These are phyloP conservation scores for Bolboschoenoplectus hybrid DNA, from an alignment of 202 grass and related monocot species.

Conservation along the genomic window DNA sequence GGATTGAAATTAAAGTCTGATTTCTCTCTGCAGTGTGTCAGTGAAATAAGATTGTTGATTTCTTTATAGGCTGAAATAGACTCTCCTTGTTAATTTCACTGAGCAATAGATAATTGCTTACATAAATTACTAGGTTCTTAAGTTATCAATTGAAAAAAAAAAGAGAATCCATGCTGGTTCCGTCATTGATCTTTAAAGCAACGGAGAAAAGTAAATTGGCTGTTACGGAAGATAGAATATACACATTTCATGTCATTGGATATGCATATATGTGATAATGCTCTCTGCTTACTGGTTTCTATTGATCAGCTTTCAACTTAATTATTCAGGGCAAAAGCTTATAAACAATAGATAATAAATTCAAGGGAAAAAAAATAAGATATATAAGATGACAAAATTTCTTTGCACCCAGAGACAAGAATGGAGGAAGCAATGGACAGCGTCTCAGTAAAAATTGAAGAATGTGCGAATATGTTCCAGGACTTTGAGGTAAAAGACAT, in stretches of 20 bases:
- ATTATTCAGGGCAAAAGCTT: neutral
- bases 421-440: constrained; percentile 35
- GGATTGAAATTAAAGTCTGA: neutral
- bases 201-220: neutral
- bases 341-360: neutral
- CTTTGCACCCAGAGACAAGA: neutral
- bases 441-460: constrained; percentile 19
- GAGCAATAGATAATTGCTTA: no score
- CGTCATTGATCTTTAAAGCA: neutral
- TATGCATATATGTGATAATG: neutral
- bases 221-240: neutral
- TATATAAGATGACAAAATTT: constrained; percentile 3
- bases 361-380: neutral
- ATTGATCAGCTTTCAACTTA: neutral
- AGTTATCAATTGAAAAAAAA: neutral
- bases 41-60: neutral
- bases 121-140: neutral
- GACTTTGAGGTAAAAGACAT: constrained; percentile 45
- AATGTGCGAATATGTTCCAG: constrained; percentile 10
- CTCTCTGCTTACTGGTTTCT: neutral
- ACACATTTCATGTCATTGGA: neutral
- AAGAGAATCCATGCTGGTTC: neutral
- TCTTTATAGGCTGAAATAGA: neutral
- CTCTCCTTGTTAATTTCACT: no score
- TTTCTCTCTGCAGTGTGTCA: neutral